Base-by-base conservation (phyloP, 148 eudicot species). In the Gaultheria prostrata region DNA sequence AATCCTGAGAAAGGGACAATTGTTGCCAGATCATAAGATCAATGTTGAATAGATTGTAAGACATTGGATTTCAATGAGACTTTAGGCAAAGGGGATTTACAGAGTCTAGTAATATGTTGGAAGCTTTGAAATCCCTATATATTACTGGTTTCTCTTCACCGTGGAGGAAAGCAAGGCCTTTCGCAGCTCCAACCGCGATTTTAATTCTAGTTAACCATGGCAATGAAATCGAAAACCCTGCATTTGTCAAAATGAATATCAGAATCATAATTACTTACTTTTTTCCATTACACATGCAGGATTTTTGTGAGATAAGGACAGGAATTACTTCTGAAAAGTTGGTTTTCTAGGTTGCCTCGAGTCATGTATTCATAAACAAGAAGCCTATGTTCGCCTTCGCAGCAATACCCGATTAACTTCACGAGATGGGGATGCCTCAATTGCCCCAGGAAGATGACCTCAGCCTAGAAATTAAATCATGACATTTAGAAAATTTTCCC, bases 321-420 rank as follows among this genome's bases (percentile, higher is more conserved):
- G 30, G 24, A 48, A 76, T 17, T 92, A 94, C 98, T 91, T 89
- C 88, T 86, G 82, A 95, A 94, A 80, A 95, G 85, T 85, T 90
- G 98, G 85, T 89, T 89, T 80, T 92, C 98, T 61, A 95, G 86
- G 63, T 89, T 94, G 49, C 98, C 98, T 30, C 94, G 87, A 15
- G 90, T 82, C 96, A 95, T 91, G 85, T 92, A 95, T 35, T 94
- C 96, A 81, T 95, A 95, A 43, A 95, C 91, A 53, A 95, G 93
- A 83, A 94, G 92, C 86, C 98, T 90, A 15, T 95, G 94, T 79
- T 94, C 94, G 71, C 94, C 93, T 83, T 95, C 95, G 82, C 93
- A 94, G 30, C 98, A 94, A 82, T 94, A 95, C 1, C 98, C 98
- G 30, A 93, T 91, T 87, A 95, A 69, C 80, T 94, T 94, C 88